Conservation (phyloP, 805 yeast species). For the Lipomyces japonicus region DNA sequence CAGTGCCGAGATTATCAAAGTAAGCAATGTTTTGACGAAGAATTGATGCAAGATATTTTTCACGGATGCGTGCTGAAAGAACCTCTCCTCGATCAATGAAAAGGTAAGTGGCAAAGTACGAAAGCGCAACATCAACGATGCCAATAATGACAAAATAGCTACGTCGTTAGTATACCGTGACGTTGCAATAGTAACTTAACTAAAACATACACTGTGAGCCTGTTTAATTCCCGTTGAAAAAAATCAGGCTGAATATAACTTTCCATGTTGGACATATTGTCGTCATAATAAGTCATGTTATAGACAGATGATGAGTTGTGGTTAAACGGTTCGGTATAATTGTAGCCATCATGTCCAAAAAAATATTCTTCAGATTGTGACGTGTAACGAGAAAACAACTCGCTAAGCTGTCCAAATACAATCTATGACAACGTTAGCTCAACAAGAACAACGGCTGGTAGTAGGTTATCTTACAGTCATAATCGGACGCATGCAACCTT, state of each 20-base stretch:
- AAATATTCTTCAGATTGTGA: slow-evolving; percentile 32
- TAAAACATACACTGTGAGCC: slow-evolving; percentile 29
- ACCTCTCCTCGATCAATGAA: slow-evolving; percentile 43
- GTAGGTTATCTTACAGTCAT: slow-evolving; percentile 23
- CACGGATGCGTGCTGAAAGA: slow-evolving; percentile 42
- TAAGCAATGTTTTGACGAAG: slow-evolving; percentile 43
- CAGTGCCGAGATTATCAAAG: slow-evolving; percentile 44
- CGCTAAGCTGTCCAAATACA: slow-evolving; percentile 43
- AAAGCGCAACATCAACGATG: slow-evolving; percentile 33
- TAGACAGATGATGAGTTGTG: slow-evolving; percentile 4
- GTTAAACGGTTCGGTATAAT: slow-evolving; percentile 32
- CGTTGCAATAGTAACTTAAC: slow-evolving; percentile 18
- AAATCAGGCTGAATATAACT: slow-evolving; percentile 21
- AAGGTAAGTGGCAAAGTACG: slow-evolving; percentile 38
- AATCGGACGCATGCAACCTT: slow-evolving; percentile 42
- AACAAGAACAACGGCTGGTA: not conserved
- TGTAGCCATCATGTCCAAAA: slow-evolving; percentile 35
- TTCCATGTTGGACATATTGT: slow-evolving; percentile 3
- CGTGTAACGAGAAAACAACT: slow-evolving; percentile 34
- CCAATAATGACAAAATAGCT: slow-evolving; percentile 43
- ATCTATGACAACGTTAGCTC: slow-evolving; percentile 36
- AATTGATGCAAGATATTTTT: slow-evolving; percentile 38
- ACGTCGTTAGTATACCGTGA: slow-evolving; percentile 13
- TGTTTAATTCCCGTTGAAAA: slow-evolving; percentile 19
- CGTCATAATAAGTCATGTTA: slow-evolving; percentile 5